phyloP scores from a whole-genome alignment of 768 basidiomycete genomes.

The Russula griseocarnosa region DNA sequence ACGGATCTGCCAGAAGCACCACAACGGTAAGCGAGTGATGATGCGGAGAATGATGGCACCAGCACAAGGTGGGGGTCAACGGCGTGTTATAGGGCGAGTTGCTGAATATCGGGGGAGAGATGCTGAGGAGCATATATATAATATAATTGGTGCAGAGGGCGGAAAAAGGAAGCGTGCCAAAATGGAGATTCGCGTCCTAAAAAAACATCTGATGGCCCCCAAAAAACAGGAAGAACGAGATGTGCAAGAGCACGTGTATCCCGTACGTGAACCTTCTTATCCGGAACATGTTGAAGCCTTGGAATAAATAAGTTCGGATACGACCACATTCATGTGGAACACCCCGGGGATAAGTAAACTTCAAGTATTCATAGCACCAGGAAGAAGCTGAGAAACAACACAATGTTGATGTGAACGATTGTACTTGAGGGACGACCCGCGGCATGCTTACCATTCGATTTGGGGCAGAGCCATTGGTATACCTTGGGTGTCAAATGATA shows the following conservation, averaged over 20 bases:
- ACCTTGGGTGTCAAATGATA: constrained; percentile 26
- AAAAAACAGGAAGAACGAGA: constrained; percentile 21
- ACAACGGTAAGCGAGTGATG: neutral
- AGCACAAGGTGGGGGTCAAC: constrained; percentile 6
- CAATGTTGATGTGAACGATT: constrained; percentile 19
- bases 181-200: neutral
- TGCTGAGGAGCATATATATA: constrained; percentile 15
- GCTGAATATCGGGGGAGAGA: constrained; percentile 12
- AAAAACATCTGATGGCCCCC: constrained; percentile 18
- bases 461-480: constrained; percentile 22
- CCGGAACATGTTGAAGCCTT: constrained; percentile 11
- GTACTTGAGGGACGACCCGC: too few species aligned
- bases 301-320: constrained; percentile 11
- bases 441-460: too few species aligned
- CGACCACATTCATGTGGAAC: constrained; percentile 18
- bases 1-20: too few species aligned
- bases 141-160: neutral
- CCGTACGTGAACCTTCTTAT: constrained; percentile 16
- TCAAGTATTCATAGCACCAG: constrained; percentile 19
- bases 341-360: constrained; percentile 1
- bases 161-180: neutral
- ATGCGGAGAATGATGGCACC: neutral
- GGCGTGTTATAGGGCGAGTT: constrained; percentile 21
- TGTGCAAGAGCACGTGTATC: constrained; percentile 16
- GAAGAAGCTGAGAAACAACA: constrained; percentile 22